These are phyloP conservation scores for Microbotryum intermedium DNA, from an alignment of 1,284 basidiomycete species.

Conservation along the genomic window DNA sequence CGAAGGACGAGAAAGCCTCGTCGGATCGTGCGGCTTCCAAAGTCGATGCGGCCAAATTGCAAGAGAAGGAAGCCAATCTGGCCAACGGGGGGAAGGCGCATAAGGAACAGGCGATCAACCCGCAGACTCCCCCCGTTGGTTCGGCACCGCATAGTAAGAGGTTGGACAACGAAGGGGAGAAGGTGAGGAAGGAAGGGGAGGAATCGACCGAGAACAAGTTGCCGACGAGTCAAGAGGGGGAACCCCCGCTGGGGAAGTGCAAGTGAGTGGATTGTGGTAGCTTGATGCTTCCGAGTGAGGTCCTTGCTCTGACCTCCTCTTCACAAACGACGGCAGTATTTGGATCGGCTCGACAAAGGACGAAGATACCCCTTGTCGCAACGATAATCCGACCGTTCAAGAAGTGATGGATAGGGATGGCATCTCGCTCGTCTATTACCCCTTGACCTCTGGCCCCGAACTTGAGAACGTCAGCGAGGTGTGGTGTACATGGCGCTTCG, in stretches of 20 bases:
- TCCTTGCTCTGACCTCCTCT: no score
- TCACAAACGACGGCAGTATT: conserved; percentile 34
- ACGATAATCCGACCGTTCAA: conserved; percentile 41
- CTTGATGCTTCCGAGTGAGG: no score
- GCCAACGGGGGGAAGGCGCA: neutral
- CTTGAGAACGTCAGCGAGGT: conserved; percentile 41
- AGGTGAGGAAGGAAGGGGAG: neutral
- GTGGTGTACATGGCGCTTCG: conserved; percentile 42
- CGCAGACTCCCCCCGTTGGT: conserved; percentile 15
- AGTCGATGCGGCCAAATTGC: conserved; percentile 34
- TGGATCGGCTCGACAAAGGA: conserved; percentile 41
- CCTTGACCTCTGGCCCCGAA: conserved; percentile 36
- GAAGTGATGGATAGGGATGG: conserved; percentile 41
- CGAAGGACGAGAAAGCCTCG: neutral
- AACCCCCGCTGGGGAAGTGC: conserved; percentile 21
- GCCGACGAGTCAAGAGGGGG: conserved; percentile 9
- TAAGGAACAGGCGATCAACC: conserved; percentile 5
- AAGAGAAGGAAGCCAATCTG: conserved; percentile 5
- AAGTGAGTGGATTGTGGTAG: conserved; percentile 11
- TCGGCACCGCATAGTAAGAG: conserved; percentile 25
- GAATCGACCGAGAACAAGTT: conserved; percentile 8
- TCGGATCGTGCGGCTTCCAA: conserved; percentile 9
- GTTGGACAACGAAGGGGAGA: conserved; percentile 32
- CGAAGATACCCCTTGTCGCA: conserved; percentile 35
- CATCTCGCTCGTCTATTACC: conserved; percentile 40